Conservation (phyloP, 1,284 basidiomycete genomes). For the Afroboletus lepidellus region DNA sequence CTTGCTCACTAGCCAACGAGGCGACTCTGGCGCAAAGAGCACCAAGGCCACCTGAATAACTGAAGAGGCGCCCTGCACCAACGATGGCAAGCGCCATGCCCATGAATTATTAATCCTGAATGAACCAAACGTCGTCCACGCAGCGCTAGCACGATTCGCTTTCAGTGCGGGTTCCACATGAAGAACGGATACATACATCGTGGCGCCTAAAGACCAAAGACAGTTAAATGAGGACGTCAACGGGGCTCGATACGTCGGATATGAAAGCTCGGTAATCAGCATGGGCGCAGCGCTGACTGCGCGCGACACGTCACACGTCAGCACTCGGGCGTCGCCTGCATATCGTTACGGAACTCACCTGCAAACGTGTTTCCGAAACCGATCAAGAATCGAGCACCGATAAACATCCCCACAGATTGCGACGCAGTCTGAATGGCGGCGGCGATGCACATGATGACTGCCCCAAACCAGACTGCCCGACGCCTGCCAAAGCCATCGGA, state of each 20-base stretch:
- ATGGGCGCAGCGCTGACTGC: conserved; percentile 66
- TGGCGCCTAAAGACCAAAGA: conserved; percentile 75
- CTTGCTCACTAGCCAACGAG: conserved; percentile 68
- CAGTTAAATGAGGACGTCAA: conserved; percentile 75
- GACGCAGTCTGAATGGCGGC: conserved; percentile 64
- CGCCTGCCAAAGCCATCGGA: conserved; percentile 68
- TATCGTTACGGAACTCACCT: conserved; percentile 31
- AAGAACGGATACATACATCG: conserved; percentile 46
- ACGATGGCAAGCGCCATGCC: conserved; percentile 75
- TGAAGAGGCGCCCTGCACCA: conserved; percentile 64
- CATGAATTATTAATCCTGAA: conserved; percentile 62
- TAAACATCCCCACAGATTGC: conserved; percentile 76
- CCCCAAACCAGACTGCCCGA: conserved; percentile 58
- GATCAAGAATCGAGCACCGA: conserved; percentile 75
- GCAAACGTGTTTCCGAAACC: conserved; percentile 79
- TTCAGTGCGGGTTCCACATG: not conserved
- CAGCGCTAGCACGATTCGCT: conserved; percentile 44
- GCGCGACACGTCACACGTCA: not conserved
- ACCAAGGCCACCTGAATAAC: conserved; percentile 59
- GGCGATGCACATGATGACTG: conserved; percentile 67
- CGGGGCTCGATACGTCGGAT: conserved; percentile 72
- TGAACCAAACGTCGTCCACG: conserved; percentile 76
- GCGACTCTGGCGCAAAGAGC: conserved; percentile 67
- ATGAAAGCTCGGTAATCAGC: conserved; percentile 74
- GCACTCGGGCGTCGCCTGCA: not conserved